Evolutionary conservation across 148 eudicot species (phyloP).

Genomic region (Cornus controversa): DNA sequence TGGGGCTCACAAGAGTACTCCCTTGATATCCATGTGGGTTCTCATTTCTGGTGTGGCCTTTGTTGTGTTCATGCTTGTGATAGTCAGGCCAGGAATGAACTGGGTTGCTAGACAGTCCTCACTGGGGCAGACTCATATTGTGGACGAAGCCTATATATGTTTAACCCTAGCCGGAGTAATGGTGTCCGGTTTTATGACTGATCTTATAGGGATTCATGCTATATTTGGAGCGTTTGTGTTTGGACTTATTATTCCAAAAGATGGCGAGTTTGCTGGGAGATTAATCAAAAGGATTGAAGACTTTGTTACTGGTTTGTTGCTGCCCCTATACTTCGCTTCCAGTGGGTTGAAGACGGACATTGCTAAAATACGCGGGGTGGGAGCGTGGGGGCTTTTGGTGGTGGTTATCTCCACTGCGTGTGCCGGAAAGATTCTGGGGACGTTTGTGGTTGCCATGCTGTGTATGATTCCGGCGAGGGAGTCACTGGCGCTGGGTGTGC

Average conservation of each 20-base stretch:
- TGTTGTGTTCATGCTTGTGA: conserved; percentile 41
- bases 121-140: conserved; percentile 26
- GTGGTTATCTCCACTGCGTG: conserved; percentile 54
- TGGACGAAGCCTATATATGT: conserved; percentile 39
- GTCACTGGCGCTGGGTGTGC: conserved; percentile 47
- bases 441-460: conserved; percentile 45
- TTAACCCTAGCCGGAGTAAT: conserved; percentile 44
- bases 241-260: conserved; percentile 46
- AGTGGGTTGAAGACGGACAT: conserved; percentile 65
- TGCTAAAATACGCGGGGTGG: conserved; percentile 36
- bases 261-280: conserved; percentile 41
- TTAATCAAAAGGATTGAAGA: conserved; percentile 61
- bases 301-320: conserved; percentile 44
- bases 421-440: conserved; percentile 51
- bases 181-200: conserved; percentile 49
- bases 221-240: conserved; percentile 51
- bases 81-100: conserved; percentile 40
- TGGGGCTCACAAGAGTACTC: conserved; percentile 44
- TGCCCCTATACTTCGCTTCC: conserved; percentile 64
- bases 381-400: conserved; percentile 54
- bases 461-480: conserved; percentile 54
- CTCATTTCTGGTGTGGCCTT: conserved; percentile 42
- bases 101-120: conserved; percentile 34
- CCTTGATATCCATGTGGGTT: conserved; percentile 43
- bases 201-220: conserved; percentile 45